These are phyloP conservation scores for Mycena epipterygia DNA, from an alignment of 768 basidiomycete genomes.

Conservation along the genomic window DNA sequence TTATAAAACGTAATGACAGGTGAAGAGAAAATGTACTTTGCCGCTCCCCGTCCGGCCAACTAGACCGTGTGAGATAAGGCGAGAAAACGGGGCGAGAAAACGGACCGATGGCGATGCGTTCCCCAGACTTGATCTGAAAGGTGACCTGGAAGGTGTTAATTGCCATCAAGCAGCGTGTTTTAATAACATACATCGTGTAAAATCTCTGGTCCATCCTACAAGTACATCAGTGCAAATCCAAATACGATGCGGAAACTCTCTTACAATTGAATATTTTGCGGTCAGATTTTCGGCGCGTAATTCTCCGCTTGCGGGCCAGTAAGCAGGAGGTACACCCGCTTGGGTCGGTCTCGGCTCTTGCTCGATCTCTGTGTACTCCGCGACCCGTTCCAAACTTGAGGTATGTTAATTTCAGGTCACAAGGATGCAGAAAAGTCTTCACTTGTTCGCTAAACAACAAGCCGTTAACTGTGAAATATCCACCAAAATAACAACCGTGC, in stretches of 20 bases:
- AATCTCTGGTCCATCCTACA: constrained; percentile 66
- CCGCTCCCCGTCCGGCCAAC: constrained; percentile 75
- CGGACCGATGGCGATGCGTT: constrained; percentile 69
- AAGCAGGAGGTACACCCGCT: constrained; percentile 65
- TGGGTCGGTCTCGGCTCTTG: constrained; percentile 59
- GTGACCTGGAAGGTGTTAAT: constrained; percentile 7
- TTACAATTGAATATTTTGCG: constrained; percentile 57
- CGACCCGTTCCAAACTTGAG: constrained; percentile 60
- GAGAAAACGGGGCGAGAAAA: neutral
- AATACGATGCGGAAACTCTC: neutral
- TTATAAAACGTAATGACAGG: neutral
- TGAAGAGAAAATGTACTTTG: constrained; percentile 46
- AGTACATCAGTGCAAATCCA: neutral
- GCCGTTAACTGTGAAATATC: too few relatives aligned
- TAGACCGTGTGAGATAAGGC: constrained; percentile 19
- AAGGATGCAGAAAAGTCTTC: neutral
- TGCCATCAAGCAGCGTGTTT: constrained; percentile 3
- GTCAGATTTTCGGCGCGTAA: constrained; percentile 66
- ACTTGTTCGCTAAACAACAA: constrained; percentile 22
- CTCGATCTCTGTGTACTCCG: constrained; percentile 69
- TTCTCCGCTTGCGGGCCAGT: constrained; percentile 73
- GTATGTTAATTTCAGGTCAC: neutral
- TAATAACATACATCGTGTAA: constrained; percentile 65
- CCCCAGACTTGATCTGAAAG: constrained; percentile 61
- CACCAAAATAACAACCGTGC: too few relatives aligned